A percentile compares a stretch with the other conserved stretches of the same genome.
phyloP scores from a whole-genome alignment of 345 rosid species.

The Rhizophora apiculata region DNA sequence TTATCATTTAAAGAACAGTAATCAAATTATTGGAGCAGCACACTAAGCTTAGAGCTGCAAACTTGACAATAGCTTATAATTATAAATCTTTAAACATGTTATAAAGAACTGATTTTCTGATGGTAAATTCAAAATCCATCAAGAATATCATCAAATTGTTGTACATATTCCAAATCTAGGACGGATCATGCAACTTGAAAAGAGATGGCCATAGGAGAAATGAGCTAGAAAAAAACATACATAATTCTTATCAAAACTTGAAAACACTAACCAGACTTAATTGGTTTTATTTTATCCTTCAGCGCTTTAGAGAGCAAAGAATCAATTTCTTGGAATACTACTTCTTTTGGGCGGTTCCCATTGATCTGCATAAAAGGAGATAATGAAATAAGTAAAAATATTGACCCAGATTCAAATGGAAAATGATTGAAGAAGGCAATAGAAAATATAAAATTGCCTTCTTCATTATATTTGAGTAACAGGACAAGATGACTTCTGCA shows the following conservation, averaged over 20 bases:
- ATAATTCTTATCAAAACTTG: constrained; percentile 13
- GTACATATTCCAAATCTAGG: background rate
- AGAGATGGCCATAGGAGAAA: background rate
- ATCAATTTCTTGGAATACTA: constrained; percentile 57
- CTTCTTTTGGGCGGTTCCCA: constrained; percentile 71
- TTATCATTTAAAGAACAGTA: constrained; percentile 3
- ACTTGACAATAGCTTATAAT: background rate
- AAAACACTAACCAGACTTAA: constrained; percentile 31
- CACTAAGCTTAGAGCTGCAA: background rate
- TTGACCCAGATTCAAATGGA: background rate
- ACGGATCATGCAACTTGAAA: background rate
- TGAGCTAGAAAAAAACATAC: constrained; percentile 6
- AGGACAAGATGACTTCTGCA: constrained; percentile 57
- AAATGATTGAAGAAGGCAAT: background rate
- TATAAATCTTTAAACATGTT: background rate
- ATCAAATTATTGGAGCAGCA: background rate
- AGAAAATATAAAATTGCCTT: constrained; percentile 41
- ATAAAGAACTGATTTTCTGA: background rate
- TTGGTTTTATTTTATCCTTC: constrained; percentile 34
- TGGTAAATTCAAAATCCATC: background rate
- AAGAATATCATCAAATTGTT: background rate
- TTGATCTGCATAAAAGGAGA: constrained; percentile 49
- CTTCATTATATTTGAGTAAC: constrained; percentile 53
- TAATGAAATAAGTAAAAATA: constrained; percentile 10
- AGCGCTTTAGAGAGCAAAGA: constrained; percentile 55